A percentile compares a stretch with the other conserved stretches of the same genome.
These are phyloP conservation scores for Apiospora koreana DNA, from an alignment of 2,329 filamentous ascomycete genomes.

Conservation along the genomic window DNA sequence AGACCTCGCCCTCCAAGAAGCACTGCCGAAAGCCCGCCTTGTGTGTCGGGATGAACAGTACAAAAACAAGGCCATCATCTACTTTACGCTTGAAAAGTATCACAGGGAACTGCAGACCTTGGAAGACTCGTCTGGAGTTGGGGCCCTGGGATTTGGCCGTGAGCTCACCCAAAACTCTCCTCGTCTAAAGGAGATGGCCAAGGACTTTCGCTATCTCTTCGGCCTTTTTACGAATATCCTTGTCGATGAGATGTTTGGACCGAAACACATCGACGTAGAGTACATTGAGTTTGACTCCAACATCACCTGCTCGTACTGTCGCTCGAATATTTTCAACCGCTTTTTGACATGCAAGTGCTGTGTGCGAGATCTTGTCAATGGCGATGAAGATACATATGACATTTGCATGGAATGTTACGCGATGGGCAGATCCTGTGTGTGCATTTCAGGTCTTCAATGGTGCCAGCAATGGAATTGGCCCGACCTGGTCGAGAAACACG, in stretches of 20 bases:
- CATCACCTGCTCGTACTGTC: conserved; percentile 93
- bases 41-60: conserved; percentile 98
- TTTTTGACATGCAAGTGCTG: conserved; percentile 93
- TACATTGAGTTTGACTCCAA: conserved; percentile 83
- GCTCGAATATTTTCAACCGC: conserved; percentile 95
- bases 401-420: conserved; percentile 97
- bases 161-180: conserved; percentile 42
- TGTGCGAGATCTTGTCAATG: conserved; percentile 64
- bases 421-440: conserved; percentile 94
- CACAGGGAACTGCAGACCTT: conserved; percentile 56
- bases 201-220: conserved; percentile 83
- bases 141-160: conserved; percentile 49
- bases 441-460: conserved; percentile 84
- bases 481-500: conserved; percentile 75
- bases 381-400: conserved; percentile 84
- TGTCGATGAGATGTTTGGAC: conserved; percentile 82
- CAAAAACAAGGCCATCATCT: conserved; percentile 96
- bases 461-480: conserved; percentile 91
- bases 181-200: conserved; percentile 68
- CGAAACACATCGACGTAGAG: conserved; percentile 71
- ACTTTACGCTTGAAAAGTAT: conserved; percentile 84
- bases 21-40: conserved; percentile 82
- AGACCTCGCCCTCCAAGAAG: conserved; percentile 81
- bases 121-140: conserved; percentile 49
- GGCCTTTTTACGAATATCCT: conserved; percentile 76